These are phyloP conservation scores for Crithidia thermophila DNA, from an alignment of 208 protist genomes.

Conservation along the genomic window DNA sequence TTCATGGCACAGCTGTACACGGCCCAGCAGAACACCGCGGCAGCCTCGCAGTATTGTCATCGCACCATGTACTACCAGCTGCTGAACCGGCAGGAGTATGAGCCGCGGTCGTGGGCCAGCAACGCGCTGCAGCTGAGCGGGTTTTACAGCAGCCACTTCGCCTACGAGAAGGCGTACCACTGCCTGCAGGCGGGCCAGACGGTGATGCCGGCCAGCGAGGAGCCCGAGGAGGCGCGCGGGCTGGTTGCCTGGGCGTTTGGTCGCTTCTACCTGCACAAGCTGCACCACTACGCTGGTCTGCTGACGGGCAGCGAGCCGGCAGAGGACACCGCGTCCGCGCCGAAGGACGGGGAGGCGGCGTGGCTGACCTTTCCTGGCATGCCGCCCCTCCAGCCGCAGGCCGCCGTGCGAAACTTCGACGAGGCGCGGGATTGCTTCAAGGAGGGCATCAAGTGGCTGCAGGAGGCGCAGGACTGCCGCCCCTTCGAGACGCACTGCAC, in stretches of 20 bases:
- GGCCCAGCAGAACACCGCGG: slow-evolving; percentile 37
- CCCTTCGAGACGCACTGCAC: slow-evolving; percentile 86
- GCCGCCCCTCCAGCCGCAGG: slow-evolving; percentile 30
- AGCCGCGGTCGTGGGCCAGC: slow-evolving; percentile 72
- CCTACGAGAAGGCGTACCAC: slow-evolving; percentile 79
- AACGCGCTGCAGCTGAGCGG: slow-evolving; percentile 86
- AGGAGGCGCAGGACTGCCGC: slow-evolving; percentile 76
- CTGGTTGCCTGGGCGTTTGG: slow-evolving; percentile 76
- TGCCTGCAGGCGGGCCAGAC: slow-evolving; percentile 82
- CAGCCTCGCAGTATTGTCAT: slow-evolving; percentile 83
- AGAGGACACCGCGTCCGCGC: slow-evolving; percentile 13
- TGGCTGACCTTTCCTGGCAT: slow-evolving; percentile 83
- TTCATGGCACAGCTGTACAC: slow-evolving; percentile 88
- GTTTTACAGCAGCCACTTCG: slow-evolving; percentile 72
- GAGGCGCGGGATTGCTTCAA: slow-evolving; percentile 82
- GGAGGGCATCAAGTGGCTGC: slow-evolving; percentile 59
- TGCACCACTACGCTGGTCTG: slow-evolving; percentile 63
- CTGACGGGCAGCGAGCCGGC: slow-evolving; percentile 8
- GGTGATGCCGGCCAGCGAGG: slow-evolving; percentile 67
- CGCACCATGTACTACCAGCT: slow-evolving; percentile 87
- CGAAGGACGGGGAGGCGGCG: slow-evolving; percentile 28
- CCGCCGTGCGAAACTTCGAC: slow-evolving; percentile 62
- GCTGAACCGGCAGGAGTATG: slow-evolving; percentile 78
- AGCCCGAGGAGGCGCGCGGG: slow-evolving; percentile 60
- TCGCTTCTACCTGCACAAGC: slow-evolving; percentile 71